Percentiles rank a stretch among this genome's conserved stretches.
phyloP scores from a whole-genome alignment of 495 filamentous ascomycete species.

The Penicilliopsis zonata region DNA sequence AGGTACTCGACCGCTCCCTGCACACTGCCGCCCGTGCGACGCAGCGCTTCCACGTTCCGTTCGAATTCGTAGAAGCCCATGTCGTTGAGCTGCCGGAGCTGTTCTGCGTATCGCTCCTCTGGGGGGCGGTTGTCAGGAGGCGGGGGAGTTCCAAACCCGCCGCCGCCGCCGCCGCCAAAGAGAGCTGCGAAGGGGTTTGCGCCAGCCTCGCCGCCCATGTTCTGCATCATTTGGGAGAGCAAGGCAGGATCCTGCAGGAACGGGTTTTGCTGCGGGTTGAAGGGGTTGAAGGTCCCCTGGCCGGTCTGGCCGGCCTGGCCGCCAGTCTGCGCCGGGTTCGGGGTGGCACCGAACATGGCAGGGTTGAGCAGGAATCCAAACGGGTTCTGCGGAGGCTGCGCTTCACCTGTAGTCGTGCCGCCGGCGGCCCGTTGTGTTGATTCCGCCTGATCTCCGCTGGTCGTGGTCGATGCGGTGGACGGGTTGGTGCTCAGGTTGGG shows the following conservation, averaged over 20 bases:
- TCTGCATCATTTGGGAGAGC: conserved; percentile 35
- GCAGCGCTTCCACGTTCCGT: conserved; percentile 76
- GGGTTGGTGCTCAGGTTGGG: conserved; percentile 18
- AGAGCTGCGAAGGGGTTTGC: conserved; percentile 26
- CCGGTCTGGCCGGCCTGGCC: conserved; percentile 14
- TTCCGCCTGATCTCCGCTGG: conserved; percentile 12
- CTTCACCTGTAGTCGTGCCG: conserved; percentile 6
- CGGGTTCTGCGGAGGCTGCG: conserved; percentile 33
- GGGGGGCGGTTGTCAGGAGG: conserved; percentile 75
- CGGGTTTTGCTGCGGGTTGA: conserved; percentile 34
- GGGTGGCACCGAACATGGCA: conserved; percentile 17
- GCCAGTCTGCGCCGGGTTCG: conserved; percentile 7
- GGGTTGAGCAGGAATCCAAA: conserved; percentile 41
- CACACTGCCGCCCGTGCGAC: conserved; percentile 84
- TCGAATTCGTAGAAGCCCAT: conserved; percentile 99
- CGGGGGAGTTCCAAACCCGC: conserved; percentile 26
- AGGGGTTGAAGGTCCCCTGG: conserved; percentile 28
- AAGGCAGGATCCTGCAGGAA: conserved; percentile 37
- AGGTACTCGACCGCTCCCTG: conserved; percentile 85
- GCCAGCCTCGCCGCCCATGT: conserved; percentile 24
- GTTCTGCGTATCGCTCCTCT: conserved; percentile 84
- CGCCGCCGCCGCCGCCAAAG: conserved; percentile 27
- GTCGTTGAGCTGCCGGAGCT: conserved; percentile 88
- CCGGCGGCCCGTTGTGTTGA: conserved; percentile 8
- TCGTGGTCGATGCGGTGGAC: conserved; percentile 7